Evolutionary conservation across 2,329 filamentous ascomycete genomes (phyloP).

Genomic region (Cytospora mali): DNA sequence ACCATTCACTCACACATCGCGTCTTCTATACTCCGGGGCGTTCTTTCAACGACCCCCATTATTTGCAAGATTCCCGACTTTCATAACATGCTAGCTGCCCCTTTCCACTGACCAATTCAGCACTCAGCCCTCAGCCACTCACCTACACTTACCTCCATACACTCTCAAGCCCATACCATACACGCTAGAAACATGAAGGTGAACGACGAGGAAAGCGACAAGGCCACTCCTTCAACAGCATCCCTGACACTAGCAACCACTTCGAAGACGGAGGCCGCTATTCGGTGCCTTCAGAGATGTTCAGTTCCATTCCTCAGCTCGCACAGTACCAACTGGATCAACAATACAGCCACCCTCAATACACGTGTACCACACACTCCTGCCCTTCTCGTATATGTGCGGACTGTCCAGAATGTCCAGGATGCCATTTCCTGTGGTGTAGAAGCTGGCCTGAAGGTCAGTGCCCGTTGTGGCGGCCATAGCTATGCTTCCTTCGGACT

Average conservation of each 20-base stretch:
- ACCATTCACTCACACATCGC: no score
- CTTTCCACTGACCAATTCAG: background rate
- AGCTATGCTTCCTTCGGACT: constrained; percentile 53
- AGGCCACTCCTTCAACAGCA: no score
- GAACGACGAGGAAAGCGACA: background rate
- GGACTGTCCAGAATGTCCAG: constrained; percentile 46
- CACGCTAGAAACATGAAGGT: background rate
- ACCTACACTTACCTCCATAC: no score
- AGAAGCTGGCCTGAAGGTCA: constrained; percentile 47
- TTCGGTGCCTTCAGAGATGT: constrained; percentile 13
- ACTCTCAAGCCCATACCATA: background rate
- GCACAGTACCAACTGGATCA: constrained; percentile 36
- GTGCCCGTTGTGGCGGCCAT: constrained; percentile 54
- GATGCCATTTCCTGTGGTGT: constrained; percentile 50
- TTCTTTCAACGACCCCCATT: no score
- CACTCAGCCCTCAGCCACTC: no score
- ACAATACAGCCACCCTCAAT: constrained; percentile 40
- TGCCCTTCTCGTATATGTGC: constrained; percentile 47
- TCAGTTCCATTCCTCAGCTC: constrained; percentile 27
- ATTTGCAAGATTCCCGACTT: no score
- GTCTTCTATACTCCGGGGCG: no score
- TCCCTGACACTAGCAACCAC: background rate
- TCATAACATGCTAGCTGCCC: no score
- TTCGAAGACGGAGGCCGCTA: constrained; percentile 1
- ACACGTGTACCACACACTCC: constrained; percentile 42